A percentile compares a stretch with the other conserved stretches of the same genome.
Evolutionary conservation across 306 rosid species (phyloP).

Genomic region (Cucurbita ficifolia): DNA sequence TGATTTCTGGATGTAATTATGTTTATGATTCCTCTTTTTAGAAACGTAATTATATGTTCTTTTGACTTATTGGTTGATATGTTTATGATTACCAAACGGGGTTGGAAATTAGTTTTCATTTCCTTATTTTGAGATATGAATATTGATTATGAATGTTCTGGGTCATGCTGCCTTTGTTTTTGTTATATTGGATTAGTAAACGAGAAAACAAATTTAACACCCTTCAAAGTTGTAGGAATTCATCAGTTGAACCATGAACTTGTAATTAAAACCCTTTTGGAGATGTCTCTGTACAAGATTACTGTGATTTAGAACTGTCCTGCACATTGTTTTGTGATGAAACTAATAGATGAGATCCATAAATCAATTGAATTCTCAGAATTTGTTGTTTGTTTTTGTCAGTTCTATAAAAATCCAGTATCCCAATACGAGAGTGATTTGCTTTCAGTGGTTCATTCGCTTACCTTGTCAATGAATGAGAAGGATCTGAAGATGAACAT

Average conservation of each 20-base stretch:
- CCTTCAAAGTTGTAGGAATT: background rate
- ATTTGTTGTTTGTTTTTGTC: constrained; percentile 11
- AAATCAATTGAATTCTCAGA: background rate
- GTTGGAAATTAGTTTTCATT: background rate
- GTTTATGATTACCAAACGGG: background rate
- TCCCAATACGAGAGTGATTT: constrained; percentile 57
- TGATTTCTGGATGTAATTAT: background rate
- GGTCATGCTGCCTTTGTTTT: background rate
- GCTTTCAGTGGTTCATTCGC: constrained; percentile 58
- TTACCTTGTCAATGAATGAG: constrained; percentile 47
- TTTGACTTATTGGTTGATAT: background rate
- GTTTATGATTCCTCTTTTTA: background rate
- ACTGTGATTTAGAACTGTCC: background rate
- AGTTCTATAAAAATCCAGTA: constrained; percentile 53
- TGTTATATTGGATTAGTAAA: background rate
- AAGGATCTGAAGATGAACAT: constrained; percentile 32
- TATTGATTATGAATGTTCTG: background rate
- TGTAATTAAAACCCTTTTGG: background rate
- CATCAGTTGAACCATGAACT: background rate
- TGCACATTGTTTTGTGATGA: background rate
- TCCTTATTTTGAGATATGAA: background rate
- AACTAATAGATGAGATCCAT: background rate
- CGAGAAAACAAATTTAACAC: background rate
- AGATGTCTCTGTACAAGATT: background rate
- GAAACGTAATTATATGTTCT: background rate